phyloP scores from a whole-genome alignment of 768 basidiomycete genomes.

The Termitomyces sp. region DNA sequence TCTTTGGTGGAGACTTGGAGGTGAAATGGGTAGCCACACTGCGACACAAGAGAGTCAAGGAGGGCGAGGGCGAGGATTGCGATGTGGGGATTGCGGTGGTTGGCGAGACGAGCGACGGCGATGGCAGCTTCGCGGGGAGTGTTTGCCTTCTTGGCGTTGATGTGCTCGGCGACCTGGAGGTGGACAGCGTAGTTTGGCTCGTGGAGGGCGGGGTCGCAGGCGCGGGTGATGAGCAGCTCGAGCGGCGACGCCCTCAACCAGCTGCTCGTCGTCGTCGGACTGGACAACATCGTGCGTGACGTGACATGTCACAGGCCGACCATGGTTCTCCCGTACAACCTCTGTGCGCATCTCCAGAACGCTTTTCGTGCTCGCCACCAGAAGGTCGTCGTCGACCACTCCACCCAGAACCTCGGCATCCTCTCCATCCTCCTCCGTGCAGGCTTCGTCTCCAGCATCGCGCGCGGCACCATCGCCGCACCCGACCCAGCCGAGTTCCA shows the following conservation, averaged over 20 bases:
- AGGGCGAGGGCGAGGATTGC: slow-evolving; percentile 81
- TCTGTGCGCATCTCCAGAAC: slow-evolving; percentile 89
- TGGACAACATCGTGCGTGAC: slow-evolving; percentile 38
- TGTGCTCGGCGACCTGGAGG: slow-evolving; percentile 89
- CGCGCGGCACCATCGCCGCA: slow-evolving; percentile 65
- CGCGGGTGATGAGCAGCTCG: slow-evolving; percentile 70
- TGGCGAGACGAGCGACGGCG: slow-evolving; percentile 76
- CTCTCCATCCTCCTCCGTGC: slow-evolving; percentile 87
- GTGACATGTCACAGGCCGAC: slow-evolving; percentile 4
- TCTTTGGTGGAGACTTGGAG: slow-evolving; percentile 97
- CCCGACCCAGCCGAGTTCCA: slow-evolving; percentile 66
- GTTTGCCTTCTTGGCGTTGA: slow-evolving; percentile 96
- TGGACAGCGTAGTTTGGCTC: slow-evolving; percentile 92
- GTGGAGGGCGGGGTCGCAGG: slow-evolving; percentile 79
- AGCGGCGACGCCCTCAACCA: slow-evolving; percentile 59
- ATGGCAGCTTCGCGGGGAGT: slow-evolving; percentile 91
- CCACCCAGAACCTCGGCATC: slow-evolving; percentile 86
- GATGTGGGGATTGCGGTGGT: slow-evolving; percentile 91
- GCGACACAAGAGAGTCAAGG: slow-evolving; percentile 88
- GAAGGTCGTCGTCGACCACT: slow-evolving; percentile 73
- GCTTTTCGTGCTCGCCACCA: slow-evolving; percentile 86
- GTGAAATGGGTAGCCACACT: slow-evolving; percentile 96
- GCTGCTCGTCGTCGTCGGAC: slow-evolving; percentile 35
- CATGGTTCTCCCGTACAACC: slow-evolving; percentile 68
- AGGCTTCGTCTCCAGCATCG: slow-evolving; percentile 81